Conservation (phyloP, 306 rosid species). For the Delonix regia region DNA sequence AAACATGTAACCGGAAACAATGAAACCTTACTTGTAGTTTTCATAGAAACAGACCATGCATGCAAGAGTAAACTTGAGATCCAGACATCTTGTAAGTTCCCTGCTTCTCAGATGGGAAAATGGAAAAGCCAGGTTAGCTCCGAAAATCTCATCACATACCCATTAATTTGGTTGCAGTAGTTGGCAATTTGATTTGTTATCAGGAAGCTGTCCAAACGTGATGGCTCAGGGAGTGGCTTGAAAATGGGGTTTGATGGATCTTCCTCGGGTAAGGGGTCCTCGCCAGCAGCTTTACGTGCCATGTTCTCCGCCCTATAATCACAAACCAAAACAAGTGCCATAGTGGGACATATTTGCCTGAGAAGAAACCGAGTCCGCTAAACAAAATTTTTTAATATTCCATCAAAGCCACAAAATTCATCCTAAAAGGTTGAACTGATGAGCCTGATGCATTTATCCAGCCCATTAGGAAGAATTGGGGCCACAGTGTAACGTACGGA, state of each 20-base stretch:
- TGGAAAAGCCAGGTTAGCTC: neutral
- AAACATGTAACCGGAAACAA: conserved; percentile 18
- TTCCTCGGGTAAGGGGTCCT: conserved; percentile 95
- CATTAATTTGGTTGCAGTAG: conserved; percentile 97
- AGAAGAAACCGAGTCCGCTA: no score
- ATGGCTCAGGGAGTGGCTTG: conserved; percentile 88
- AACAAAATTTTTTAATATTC: conserved; percentile 18
- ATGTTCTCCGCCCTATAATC: conserved; percentile 73
- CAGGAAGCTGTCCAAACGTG: conserved; percentile 94
- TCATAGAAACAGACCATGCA: neutral
- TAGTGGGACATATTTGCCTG: no score
- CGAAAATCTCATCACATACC: conserved; percentile 46
- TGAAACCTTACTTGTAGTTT: neutral
- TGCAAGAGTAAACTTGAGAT: neutral
- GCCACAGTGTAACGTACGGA: no score
- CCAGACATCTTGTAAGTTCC: neutral
- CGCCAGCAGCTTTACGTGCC: conserved; percentile 80
- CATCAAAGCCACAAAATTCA: conserved; percentile 19
- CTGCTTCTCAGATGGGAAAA: neutral
- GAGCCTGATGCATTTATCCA: no score
- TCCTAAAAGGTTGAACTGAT: no score
- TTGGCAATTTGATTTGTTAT: conserved; percentile 90
- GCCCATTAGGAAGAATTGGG: no score
- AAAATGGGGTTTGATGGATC: conserved; percentile 89
- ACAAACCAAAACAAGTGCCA: conserved; percentile 20